Evolutionary conservation across 2,329 filamentous ascomycete species (phyloP).

Genomic region (Alternaria novae-zelandiae): DNA sequence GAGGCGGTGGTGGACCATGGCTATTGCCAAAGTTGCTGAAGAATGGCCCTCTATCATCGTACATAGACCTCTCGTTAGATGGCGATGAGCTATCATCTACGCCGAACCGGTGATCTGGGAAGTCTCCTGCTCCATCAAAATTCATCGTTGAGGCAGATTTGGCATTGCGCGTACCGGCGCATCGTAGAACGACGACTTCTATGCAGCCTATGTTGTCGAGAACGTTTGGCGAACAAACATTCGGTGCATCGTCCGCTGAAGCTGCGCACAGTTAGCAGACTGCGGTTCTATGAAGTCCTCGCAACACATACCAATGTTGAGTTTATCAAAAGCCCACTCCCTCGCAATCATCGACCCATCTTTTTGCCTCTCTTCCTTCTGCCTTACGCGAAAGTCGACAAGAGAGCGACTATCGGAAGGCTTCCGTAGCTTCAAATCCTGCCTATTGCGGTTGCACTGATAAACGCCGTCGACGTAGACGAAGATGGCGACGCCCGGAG

Average conservation of each 20-base stretch:
- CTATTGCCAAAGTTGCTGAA: not conserved
- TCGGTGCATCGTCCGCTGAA: slow-evolving; percentile 46
- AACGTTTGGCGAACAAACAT: slow-evolving; percentile 38
- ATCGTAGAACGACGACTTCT: slow-evolving; percentile 56
- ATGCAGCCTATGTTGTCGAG: slow-evolving; percentile 55
- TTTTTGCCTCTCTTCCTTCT: slow-evolving; percentile 59
- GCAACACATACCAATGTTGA: slow-evolving; percentile 53
- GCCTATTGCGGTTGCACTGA: slow-evolving; percentile 63
- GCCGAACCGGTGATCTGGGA: slow-evolving; percentile 16
- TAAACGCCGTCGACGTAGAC: slow-evolving; percentile 65
- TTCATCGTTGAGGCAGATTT: slow-evolving; percentile 30
- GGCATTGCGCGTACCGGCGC: slow-evolving; percentile 36
- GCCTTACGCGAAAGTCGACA: slow-evolving; percentile 58
- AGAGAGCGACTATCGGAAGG: slow-evolving; percentile 42
- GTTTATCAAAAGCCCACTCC: slow-evolving; percentile 60
- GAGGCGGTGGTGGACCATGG: slow-evolving; percentile 7
- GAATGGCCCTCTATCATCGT: slow-evolving; percentile 24
- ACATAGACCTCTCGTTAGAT: slow-evolving; percentile 3
- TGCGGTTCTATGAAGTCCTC: fast-evolving
- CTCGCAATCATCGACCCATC: slow-evolving; percentile 58
- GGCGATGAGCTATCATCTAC: slow-evolving; percentile 18
- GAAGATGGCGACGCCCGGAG: slow-evolving; percentile 60
- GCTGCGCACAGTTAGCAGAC: slow-evolving; percentile 35
- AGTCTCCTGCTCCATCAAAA: slow-evolving; percentile 37
- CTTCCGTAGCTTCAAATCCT: slow-evolving; percentile 46